A percentile compares a stretch with the other conserved stretches of the same genome.
Evolutionary conservation across 108 stramenopile genomes (phyloP).

Genomic region (Pseudonitzschia multiseries): DNA sequence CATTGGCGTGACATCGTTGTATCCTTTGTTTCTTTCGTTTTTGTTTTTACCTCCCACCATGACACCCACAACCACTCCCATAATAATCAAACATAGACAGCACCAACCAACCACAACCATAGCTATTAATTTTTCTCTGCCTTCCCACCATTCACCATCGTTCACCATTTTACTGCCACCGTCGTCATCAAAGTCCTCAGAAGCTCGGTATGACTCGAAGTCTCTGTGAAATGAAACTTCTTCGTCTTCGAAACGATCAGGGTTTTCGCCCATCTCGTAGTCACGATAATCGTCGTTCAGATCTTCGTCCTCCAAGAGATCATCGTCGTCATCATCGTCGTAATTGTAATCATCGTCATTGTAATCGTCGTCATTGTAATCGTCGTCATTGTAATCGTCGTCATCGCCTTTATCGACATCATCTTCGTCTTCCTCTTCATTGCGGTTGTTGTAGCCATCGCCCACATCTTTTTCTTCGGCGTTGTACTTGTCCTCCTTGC

Average conservation of each 20-base stretch:
- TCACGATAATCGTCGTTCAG: background rate
- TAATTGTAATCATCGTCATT: too few relatives aligned
- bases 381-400: too few relatives aligned
- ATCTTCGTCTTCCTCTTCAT: constrained; percentile 16
- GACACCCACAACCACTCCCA: constrained; percentile 20
- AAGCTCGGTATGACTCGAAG: background rate
- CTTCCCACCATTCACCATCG: constrained; percentile 13
- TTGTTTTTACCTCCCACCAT: constrained; percentile 7
- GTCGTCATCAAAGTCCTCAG: background rate
- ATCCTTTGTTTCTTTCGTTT: background rate
- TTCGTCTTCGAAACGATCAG: background rate
- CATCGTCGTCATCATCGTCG: constrained; percentile 14
- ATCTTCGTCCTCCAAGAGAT: constrained; percentile 8
- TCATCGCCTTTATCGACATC: too few relatives aligned
- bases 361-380: constrained; percentile 10
- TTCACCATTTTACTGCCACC: background rate
- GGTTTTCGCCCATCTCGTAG: constrained; percentile 4
- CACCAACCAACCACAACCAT: constrained; percentile 18
- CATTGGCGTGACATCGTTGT: background rate
- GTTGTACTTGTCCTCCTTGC: background rate
- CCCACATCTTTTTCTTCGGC: constrained; percentile 12
- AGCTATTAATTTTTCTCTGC: constrained; percentile 5
- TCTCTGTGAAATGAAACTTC: background rate
- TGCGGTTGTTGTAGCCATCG: constrained; percentile 6
- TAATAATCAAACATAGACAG: constrained; percentile 25